Percentiles rank a stretch among this genome's conserved stretches.
These are phyloP conservation scores for Rhodosorus marinus DNA, from an alignment of 23 red algal genomes.

Conservation along the genomic window DNA sequence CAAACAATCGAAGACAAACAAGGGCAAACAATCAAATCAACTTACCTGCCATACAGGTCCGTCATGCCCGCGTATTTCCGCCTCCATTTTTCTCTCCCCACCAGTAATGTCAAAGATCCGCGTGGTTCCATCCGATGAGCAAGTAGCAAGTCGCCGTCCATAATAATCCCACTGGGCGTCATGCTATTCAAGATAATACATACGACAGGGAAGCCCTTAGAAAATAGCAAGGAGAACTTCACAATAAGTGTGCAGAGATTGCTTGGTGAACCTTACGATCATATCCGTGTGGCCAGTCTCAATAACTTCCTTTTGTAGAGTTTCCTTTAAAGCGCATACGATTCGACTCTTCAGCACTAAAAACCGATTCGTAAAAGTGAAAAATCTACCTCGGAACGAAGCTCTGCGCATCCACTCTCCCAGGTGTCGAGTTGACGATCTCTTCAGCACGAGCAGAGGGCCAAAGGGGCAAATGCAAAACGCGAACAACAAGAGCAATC, in stretches of 20 bases:
- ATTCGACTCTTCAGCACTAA: background rate
- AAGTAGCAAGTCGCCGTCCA: conserved; percentile 70
- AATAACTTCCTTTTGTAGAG: conserved; percentile 1
- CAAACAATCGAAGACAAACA: too few species aligned
- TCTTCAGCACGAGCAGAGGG: conserved; percentile 1
- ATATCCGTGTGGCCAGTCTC: conserved; percentile 69
- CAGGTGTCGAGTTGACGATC: conserved; percentile 2
- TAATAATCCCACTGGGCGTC: conserved; percentile 97
- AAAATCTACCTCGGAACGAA: background rate
- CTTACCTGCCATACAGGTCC: conserved; percentile 89
- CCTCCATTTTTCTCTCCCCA: conserved; percentile 18
- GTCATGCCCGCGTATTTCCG: conserved; percentile 56
- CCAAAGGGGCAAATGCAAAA: background rate
- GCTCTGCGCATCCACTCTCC: background rate
- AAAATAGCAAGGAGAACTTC: background rate
- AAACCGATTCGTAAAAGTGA: background rate
- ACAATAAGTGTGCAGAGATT: background rate
- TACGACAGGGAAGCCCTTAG: background rate
- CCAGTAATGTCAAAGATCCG: conserved; percentile 54
- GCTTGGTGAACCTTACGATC: conserved; percentile 3
- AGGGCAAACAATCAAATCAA: too few species aligned
- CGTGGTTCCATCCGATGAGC: conserved; percentile 72
- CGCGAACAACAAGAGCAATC: too few species aligned
- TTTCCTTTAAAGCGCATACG: background rate
- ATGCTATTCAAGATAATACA: conserved; percentile 5